Conservation (phyloP, 2,329 filamentous ascomycete genomes). For the Fusarium sp. region DNA sequence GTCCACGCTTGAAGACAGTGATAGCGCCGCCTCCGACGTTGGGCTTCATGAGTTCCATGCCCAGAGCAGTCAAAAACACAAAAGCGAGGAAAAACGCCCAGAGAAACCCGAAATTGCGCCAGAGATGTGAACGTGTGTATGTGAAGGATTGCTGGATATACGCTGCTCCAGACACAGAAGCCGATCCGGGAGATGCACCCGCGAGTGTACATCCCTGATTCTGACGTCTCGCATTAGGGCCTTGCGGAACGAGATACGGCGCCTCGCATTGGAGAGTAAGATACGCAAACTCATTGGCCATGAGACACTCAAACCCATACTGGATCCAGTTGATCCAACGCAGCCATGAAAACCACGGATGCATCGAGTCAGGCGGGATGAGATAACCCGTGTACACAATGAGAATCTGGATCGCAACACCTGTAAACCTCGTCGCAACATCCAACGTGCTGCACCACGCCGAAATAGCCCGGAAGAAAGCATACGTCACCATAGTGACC, state of each 20-base stretch:
- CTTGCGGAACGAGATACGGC: constrained; percentile 68
- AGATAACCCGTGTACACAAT: constrained; percentile 77
- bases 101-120: constrained; percentile 84
- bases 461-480: constrained; percentile 71
- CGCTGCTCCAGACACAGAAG: constrained; percentile 64
- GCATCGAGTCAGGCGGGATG: constrained; percentile 68
- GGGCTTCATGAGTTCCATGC: constrained; percentile 75
- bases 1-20: constrained; percentile 72
- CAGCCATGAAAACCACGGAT: constrained; percentile 75
- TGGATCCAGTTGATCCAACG: constrained; percentile 77
- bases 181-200: constrained; percentile 61
- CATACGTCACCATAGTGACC: constrained; percentile 68
- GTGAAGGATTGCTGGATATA: constrained; percentile 68
- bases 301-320: constrained; percentile 76
- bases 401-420: constrained; percentile 71
- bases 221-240: constrained; percentile 47
- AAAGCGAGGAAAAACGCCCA: constrained; percentile 83
- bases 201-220: constrained; percentile 68
- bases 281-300: constrained; percentile 73
- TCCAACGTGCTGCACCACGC: constrained; percentile 71
- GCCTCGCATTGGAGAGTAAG: constrained; percentile 70
- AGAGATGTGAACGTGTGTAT: constrained; percentile 71
- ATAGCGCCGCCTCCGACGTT: constrained; percentile 71
- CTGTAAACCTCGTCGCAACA: constrained; percentile 71
- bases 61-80: constrained; percentile 76